Percentiles rank a stretch among this genome's conserved stretches.
phyloP scores from a whole-genome alignment of 2,329 filamentous ascomycete genomes.

The Penicillium sp. region DNA sequence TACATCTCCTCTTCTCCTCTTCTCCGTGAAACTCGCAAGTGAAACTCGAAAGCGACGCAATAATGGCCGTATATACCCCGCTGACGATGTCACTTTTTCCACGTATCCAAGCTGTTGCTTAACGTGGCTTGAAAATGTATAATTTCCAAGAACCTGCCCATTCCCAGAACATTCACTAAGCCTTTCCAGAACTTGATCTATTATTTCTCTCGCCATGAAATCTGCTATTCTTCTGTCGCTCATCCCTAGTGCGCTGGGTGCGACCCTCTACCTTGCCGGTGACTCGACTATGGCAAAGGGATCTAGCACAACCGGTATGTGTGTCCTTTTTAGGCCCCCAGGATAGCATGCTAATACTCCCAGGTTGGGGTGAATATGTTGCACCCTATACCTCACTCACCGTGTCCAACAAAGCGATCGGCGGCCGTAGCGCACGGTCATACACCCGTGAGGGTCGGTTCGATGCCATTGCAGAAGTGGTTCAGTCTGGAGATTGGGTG shows the following conservation, averaged over 20 bases:
- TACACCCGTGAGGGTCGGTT: slow-evolving; percentile 67
- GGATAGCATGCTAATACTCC: background rate
- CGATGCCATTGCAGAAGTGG: slow-evolving; percentile 50
- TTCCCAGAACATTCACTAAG: background rate
- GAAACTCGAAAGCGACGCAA: background rate
- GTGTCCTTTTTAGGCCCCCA: background rate
- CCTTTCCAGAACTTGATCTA: too few relatives aligned
- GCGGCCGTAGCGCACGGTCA: slow-evolving; percentile 63
- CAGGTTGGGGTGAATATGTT: slow-evolving; percentile 63
- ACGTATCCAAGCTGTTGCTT: slow-evolving; percentile 8
- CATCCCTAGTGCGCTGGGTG: slow-evolving; percentile 21
- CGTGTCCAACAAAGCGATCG: slow-evolving; percentile 64
- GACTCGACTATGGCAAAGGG: slow-evolving; percentile 36
- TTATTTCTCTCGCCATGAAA: slow-evolving; percentile 20
- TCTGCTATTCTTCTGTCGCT: slow-evolving; percentile 18
- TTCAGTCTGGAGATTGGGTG: slow-evolving; percentile 61
- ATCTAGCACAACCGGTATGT: slow-evolving; percentile 23
- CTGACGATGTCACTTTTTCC: slow-evolving; percentile 11
- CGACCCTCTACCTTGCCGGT: slow-evolving; percentile 31
- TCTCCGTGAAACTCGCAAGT: background rate
- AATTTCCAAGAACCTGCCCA: background rate
- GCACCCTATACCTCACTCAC: slow-evolving; percentile 48
- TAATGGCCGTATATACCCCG: background rate
- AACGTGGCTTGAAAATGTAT: background rate
- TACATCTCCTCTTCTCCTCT: slow-evolving; percentile 4